A percentile compares a stretch with the other conserved stretches of the same genome.
Evolutionary conservation across 176 grass and related monocot genomes (phyloP).

Genomic region (Stipa capillata): DNA sequence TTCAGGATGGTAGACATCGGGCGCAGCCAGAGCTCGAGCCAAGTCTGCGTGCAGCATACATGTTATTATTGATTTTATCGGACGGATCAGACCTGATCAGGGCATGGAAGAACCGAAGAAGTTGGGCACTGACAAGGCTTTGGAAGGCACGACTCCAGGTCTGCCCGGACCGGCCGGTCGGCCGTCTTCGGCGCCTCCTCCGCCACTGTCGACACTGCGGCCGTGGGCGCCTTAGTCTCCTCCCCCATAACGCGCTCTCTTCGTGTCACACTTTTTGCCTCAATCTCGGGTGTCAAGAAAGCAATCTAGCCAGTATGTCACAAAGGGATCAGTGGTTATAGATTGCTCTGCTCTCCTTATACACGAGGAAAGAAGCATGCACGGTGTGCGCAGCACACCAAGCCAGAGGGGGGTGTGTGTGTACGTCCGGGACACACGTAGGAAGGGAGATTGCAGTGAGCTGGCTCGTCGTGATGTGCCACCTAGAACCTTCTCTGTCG

Average conservation of each 20-base stretch:
- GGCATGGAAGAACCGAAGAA: neutral
- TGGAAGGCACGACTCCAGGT: constrained; percentile 60
- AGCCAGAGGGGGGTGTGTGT: neutral
- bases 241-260: neutral
- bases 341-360: neutral
- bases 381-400: neutral
- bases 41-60: constrained; percentile 37
- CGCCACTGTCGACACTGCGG: neutral
- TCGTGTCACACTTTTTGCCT: neutral
- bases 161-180: constrained; percentile 45
- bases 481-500: neutral
- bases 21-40: constrained; percentile 58
- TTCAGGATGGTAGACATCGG: constrained; percentile 69
- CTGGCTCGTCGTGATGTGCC: neutral
- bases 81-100: neutral
- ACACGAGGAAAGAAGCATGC: neutral
- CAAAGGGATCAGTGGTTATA: neutral
- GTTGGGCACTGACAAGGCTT: constrained; percentile 54
- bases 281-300: too few relatives aligned
- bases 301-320: too few relatives aligned
- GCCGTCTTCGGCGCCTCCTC: constrained; percentile 62
- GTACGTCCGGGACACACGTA: neutral
- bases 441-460: neutral
- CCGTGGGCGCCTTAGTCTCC: neutral
- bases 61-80: neutral